phyloP scores from a whole-genome alignment of 148 eudicot genomes.

The Rheum nobile region DNA sequence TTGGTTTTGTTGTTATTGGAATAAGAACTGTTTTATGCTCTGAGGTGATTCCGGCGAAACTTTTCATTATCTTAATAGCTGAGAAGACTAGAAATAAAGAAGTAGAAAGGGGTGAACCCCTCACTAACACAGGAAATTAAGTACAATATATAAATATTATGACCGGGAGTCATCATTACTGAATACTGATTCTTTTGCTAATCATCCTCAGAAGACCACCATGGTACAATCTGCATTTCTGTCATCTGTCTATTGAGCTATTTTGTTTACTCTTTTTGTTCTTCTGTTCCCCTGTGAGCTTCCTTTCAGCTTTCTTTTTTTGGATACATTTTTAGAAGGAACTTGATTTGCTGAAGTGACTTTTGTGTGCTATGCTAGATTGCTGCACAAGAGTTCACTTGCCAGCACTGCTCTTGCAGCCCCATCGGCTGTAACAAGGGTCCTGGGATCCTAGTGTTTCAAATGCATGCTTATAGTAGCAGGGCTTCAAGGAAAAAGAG shows the following conservation, averaged over 20 bases:
- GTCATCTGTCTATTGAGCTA: background rate
- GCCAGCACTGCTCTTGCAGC: conserved; percentile 2
- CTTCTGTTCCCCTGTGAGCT: background rate
- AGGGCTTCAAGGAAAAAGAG: background rate
- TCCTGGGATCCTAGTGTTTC: background rate
- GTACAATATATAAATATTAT: background rate
- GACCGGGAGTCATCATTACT: background rate
- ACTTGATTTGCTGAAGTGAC: conserved; percentile 1
- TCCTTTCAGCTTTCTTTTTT: background rate
- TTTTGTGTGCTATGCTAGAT: conserved; percentile 5
- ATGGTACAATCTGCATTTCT: background rate
- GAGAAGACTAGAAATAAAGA: no score
- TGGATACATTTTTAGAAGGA: background rate
- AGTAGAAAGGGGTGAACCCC: no score
- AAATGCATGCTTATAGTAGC: background rate
- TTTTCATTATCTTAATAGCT: background rate
- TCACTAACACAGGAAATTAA: background rate
- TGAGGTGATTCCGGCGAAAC: background rate
- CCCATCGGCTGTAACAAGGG: background rate
- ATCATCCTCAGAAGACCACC: background rate
- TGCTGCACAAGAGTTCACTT: background rate
- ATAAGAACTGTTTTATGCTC: background rate
- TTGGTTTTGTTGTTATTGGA: background rate
- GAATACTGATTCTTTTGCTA: no score
- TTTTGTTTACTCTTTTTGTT: background rate